Percentiles rank a stretch among this genome's conserved stretches.
Conservation (phyloP, 192 early-diverging fungal species). For the Gryganskiella cystojenkinii region DNA sequence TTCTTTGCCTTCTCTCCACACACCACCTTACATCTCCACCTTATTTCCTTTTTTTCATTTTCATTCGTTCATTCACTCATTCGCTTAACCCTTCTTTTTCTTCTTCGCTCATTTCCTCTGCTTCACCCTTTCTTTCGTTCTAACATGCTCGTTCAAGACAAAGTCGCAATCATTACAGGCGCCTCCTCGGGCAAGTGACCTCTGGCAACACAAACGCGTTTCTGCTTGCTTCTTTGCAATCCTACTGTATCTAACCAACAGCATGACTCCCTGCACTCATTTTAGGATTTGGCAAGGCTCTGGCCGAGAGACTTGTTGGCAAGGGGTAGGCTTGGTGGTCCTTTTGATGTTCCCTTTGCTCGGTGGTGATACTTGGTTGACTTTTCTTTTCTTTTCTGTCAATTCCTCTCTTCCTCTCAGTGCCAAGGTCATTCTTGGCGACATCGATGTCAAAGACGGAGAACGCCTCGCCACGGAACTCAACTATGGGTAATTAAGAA, state of each 20-base stretch:
- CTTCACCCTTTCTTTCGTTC: not conserved
- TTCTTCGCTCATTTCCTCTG: not conserved
- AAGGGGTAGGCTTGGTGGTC: no score
- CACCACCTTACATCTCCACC: not conserved
- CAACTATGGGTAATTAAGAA: slow-evolving; percentile 17
- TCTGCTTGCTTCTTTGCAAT: not conserved
- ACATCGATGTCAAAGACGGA: slow-evolving; percentile 56
- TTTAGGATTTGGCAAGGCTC: slow-evolving; percentile 70
- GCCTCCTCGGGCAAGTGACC: slow-evolving; percentile 61
- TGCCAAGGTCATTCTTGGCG: slow-evolving; percentile 70
- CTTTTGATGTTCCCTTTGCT: not conserved
- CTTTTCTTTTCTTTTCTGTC: not conserved
- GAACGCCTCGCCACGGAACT: slow-evolving; percentile 31
- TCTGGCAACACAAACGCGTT: no score
- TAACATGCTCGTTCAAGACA: slow-evolving; percentile 45
- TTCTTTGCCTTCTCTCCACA: no score
- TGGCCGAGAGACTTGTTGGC: slow-evolving; percentile 61
- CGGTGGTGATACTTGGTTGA: not conserved
- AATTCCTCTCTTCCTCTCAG: slow-evolving; percentile 24
- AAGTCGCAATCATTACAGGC: slow-evolving; percentile 76
- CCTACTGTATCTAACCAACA: not conserved
- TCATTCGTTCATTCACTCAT: no score
- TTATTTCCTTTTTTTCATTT: not conserved
- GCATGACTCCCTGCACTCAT: not conserved
- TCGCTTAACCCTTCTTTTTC: not conserved